Evolutionary conservation across 2,329 filamentous ascomycete species (phyloP).

Genomic region (Fragosphaeria purpurea): DNA sequence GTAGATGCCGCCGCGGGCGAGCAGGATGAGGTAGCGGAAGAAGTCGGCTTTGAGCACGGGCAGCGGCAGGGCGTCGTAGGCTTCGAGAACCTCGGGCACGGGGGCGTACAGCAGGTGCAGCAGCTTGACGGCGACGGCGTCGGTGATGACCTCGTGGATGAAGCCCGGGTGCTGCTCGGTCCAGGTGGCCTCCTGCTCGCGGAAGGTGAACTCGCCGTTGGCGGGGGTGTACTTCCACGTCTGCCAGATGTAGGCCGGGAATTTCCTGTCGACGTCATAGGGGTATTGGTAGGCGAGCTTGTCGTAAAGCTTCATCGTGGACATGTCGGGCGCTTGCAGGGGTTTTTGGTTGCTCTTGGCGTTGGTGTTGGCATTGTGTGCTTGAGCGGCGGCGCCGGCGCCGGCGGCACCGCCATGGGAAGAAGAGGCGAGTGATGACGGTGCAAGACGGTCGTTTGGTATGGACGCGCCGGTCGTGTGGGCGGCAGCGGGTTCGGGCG

Average conservation of each 20-base stretch:
- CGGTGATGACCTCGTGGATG: slow-evolving; percentile 94
- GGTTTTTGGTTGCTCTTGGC: slow-evolving; percentile 39
- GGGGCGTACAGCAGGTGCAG: slow-evolving; percentile 80
- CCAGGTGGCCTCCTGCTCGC: slow-evolving; percentile 83
- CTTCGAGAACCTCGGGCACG: slow-evolving; percentile 67
- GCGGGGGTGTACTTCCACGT: slow-evolving; percentile 88
- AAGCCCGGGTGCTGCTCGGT: slow-evolving; percentile 78
- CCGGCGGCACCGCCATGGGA: slow-evolving; percentile 9
- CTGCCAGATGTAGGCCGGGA: slow-evolving; percentile 98
- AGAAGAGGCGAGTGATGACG: neutral
- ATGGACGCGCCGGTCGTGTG: slow-evolving; percentile 13
- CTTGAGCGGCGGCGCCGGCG: neutral
- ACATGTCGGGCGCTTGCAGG: slow-evolving; percentile 56
- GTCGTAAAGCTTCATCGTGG: slow-evolving; percentile 60
- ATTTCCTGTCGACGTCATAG: slow-evolving; percentile 79
- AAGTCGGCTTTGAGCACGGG: slow-evolving; percentile 72
- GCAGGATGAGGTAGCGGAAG: slow-evolving; percentile 62
- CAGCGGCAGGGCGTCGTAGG: slow-evolving; percentile 62
- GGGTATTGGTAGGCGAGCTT: slow-evolving; percentile 91
- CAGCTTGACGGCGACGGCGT: slow-evolving; percentile 71
- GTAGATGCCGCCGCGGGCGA: slow-evolving; percentile 59
- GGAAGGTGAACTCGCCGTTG: slow-evolving; percentile 68
- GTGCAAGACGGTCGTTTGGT: too few species aligned
- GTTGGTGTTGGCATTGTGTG: neutral
- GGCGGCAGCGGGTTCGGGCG: slow-evolving; percentile 8